phyloP scores from a whole-genome alignment of 257 asterid species.

The Solanum boliviense region DNA sequence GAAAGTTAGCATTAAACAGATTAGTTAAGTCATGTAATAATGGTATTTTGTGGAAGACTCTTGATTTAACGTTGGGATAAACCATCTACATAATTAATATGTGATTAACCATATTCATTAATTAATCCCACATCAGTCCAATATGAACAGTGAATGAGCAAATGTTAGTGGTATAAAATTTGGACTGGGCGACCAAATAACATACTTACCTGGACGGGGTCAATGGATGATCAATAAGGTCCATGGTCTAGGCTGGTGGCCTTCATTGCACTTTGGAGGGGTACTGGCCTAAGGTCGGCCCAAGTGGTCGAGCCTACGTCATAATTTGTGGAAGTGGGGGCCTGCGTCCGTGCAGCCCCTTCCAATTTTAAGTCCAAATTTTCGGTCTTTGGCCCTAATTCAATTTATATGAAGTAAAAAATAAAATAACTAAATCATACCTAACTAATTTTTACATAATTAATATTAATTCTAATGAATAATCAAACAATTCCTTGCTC shows the following conservation, averaged over 20 bases:
- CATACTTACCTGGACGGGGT: constrained; percentile 23
- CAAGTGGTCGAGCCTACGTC: constrained; percentile 9
- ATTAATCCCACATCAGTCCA: neutral
- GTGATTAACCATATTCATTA: neutral
- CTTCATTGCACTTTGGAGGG: constrained; percentile 2
- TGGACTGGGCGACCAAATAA: neutral
- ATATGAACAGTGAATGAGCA: neutral
- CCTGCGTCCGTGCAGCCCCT: neutral
- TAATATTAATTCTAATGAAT: no score
- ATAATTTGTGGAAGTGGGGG: constrained; percentile 7
- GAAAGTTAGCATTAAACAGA: neutral
- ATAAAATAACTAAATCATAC: no score
- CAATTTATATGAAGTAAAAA: no score
- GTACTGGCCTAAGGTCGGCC: neutral
- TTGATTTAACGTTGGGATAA: neutral
- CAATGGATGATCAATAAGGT: constrained; percentile 5
- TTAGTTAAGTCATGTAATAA: neutral
- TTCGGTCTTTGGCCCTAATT: no score
- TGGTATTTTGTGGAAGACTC: neutral
- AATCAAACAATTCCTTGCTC: neutral
- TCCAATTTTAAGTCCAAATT: no score
- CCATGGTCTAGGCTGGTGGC: neutral
- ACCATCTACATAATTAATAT: neutral
- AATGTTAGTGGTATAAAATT: neutral
- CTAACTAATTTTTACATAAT: no score